phyloP scores from a whole-genome alignment of 2,329 filamentous ascomycete species.

The Chrysoporthe deuterocubensis region DNA sequence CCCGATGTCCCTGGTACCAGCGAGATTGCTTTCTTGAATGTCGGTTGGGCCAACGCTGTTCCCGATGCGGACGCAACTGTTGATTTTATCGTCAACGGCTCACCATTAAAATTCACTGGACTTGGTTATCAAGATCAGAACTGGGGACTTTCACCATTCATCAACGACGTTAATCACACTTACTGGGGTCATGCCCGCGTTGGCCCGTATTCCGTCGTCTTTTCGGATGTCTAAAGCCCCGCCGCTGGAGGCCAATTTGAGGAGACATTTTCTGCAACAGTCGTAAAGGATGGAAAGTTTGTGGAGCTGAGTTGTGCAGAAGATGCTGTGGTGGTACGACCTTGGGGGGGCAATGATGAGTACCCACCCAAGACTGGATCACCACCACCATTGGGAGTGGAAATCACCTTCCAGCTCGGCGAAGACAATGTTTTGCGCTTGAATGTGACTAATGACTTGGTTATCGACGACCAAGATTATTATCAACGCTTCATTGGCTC shows the following conservation, averaged over 20 bases:
- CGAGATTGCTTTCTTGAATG: neutral
- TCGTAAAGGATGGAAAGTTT: neutral
- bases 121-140: slow-evolving; percentile 10
- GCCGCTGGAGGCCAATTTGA: neutral
- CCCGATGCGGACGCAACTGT: neutral
- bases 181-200: slow-evolving; percentile 4
- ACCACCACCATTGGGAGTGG: neutral
- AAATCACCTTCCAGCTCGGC: neutral
- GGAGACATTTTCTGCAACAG: neutral
- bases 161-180: neutral
- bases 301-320: neutral
- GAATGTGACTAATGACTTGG: no score
- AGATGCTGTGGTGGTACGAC: neutral
- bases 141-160: neutral
- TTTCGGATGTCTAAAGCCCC: neutral
- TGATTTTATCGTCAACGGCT: neutral
- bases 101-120: neutral
- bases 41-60: neutral
- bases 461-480: no score
- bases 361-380: neutral
- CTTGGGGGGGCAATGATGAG: neutral
- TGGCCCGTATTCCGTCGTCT: neutral
- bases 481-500: no score
- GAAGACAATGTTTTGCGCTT: no score
- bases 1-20: no score